Evolutionary conservation across 306 rosid species (phyloP).

Genomic region (Cucurbita maxima): DNA sequence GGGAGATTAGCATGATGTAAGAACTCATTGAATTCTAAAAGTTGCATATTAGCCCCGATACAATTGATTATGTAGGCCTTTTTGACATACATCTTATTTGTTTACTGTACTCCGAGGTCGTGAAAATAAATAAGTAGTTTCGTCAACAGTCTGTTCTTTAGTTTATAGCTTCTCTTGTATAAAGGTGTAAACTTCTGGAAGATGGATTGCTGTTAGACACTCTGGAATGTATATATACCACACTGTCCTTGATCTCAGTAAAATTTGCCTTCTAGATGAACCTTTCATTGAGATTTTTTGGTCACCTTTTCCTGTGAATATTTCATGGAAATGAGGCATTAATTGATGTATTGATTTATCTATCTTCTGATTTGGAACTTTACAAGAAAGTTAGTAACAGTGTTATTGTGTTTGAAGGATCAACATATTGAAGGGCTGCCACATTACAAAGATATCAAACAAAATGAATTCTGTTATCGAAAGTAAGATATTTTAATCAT

Average conservation of each 20-base stretch:
- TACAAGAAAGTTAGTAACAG: background rate
- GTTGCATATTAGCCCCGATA: background rate
- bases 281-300: background rate
- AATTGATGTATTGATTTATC: background rate
- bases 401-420: slow-evolving; percentile 32
- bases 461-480: slow-evolving; percentile 58
- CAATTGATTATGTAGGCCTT: background rate
- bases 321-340: background rate
- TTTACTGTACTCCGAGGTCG: background rate
- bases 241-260: background rate
- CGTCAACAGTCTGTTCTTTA: background rate
- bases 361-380: background rate
- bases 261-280: background rate
- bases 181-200: background rate
- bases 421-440: slow-evolving; percentile 36
- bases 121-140: background rate
- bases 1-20: background rate
- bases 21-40: background rate
- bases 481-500: slow-evolving; percentile 26
- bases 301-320: background rate
- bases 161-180: background rate
- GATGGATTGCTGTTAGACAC: background rate
- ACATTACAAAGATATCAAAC: slow-evolving; percentile 37
- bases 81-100: background rate
- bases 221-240: background rate